Evolutionary conservation across 129 eudicot species (phyloP).

Genomic region (Lactuca sativa): DNA sequence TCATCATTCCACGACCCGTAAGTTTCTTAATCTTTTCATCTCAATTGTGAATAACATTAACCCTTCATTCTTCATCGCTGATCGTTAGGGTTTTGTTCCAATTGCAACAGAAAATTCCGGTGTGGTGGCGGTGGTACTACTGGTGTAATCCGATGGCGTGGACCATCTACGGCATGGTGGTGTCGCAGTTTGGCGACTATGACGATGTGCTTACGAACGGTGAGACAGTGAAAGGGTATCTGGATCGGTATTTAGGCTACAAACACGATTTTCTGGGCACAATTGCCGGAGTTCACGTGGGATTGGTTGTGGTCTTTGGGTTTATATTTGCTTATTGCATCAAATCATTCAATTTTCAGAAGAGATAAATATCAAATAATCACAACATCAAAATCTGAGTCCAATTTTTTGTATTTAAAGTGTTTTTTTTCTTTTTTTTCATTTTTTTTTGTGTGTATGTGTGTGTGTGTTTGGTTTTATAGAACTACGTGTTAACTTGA

Average conservation of each 20-base stretch:
- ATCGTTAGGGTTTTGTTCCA: background rate
- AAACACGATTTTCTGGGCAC: slow-evolving; percentile 45
- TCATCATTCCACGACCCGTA: slow-evolving; percentile 68
- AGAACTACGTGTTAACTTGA: background rate
- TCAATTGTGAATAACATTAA: slow-evolving; percentile 1
- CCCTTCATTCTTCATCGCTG: background rate
- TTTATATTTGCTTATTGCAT: slow-evolving; percentile 44
- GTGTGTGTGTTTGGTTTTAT: too few species aligned
- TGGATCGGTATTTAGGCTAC: slow-evolving; percentile 41
- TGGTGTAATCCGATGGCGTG: slow-evolving; percentile 70
- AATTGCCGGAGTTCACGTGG: slow-evolving; percentile 39
- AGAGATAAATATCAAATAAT: slow-evolving; percentile 30
- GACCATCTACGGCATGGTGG: slow-evolving; percentile 64
- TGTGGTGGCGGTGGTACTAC: slow-evolving; percentile 91
- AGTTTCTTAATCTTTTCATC: slow-evolving; percentile 17
- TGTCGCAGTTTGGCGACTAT: slow-evolving; percentile 60
- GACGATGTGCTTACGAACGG: slow-evolving; percentile 24
- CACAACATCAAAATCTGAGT: slow-evolving; percentile 3
- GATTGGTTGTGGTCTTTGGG: slow-evolving; percentile 32
- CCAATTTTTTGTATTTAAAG: background rate
- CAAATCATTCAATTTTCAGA: slow-evolving; percentile 53
- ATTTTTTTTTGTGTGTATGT: too few species aligned
- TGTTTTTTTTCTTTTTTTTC: too few species aligned
- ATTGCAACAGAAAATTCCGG: slow-evolving; percentile 58
- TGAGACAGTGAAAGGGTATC: slow-evolving; percentile 31